Evolutionary conservation across 2,329 filamentous ascomycete genomes (phyloP), one percentile per base, ranked within the genome.

Genomic region (Botrytis cinerea): DNA sequence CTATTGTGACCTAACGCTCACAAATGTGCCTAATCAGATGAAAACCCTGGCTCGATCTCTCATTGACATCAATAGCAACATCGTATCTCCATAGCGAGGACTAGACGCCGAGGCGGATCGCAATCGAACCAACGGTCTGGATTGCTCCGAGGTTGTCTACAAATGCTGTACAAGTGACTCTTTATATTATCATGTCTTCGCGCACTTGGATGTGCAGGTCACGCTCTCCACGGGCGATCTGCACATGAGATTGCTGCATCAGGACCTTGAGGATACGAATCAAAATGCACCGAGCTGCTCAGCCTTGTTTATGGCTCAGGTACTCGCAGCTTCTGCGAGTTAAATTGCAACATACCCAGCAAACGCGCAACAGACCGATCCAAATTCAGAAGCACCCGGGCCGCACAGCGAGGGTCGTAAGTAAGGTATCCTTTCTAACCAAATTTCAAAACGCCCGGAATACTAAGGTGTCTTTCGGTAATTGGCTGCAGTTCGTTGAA

Each of bases 261-360:
- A 32, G 35, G n/a, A 14, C 32, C 16, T 10, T 7, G 32, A 64
- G 28, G 43, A 12, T 57, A 28, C n/a, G 25, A 43, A 57, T 32
- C 22, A 57, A 54, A 40, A 12, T 40, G 5, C 7, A 22, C 2
- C 20, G 32, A 45, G 54, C 35, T 43, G 40, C 59, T 43, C 69
- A 71, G 45, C 59, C 45, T 40, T 40, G 45, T 63, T n/a, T n/a
- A n/a, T 28, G 32, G 45, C 45, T 25, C 46, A 28, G 48, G 62
- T 43, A 43, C 71, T 72, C 54, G 63, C 71, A 51, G 20, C 28
- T 22, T 51, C 20, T 69, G 43, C 71, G 71, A 69, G 69, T 73
- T 40, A 69, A 18, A 61, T 28, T 20, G 16, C 10, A 32, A 43
- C 38, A 25, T 48, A 20, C 64, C 46, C 25, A 32, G 64, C 32